phyloP scores from a whole-genome alignment of 331 rosid genomes.

The Acacia pycnantha region DNA sequence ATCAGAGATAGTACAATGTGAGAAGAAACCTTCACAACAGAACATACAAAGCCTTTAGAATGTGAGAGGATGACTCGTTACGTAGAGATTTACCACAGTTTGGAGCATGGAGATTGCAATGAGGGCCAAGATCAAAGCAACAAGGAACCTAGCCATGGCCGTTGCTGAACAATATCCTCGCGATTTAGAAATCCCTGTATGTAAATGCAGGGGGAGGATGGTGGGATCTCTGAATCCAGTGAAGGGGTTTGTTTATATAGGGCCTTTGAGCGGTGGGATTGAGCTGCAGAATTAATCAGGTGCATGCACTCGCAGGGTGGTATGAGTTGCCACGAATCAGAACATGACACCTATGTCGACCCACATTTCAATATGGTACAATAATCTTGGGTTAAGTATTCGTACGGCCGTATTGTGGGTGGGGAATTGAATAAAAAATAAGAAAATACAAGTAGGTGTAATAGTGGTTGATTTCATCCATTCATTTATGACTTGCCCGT shows the following conservation, averaged over 20 bases:
- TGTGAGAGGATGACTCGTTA: background rate
- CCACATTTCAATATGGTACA: background rate
- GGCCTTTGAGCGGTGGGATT: constrained; percentile 9
- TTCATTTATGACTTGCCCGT: background rate
- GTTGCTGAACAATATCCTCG: constrained; percentile 34
- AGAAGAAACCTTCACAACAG: background rate
- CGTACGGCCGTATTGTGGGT: background rate
- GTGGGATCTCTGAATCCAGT: background rate
- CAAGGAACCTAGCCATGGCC: constrained; percentile 57
- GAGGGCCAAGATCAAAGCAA: constrained; percentile 51
- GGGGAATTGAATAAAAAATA: background rate
- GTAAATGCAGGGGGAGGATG: background rate
- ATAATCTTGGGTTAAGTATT: background rate
- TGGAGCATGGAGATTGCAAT: constrained; percentile 70
- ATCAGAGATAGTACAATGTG: background rate
- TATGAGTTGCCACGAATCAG: background rate
- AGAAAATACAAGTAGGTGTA: background rate
- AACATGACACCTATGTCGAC: constrained; percentile 23
- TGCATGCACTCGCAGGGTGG: background rate
- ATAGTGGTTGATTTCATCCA: too few relatives aligned
- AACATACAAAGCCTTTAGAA: background rate
- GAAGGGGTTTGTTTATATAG: constrained; percentile 49
- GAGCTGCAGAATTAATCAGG: constrained; percentile 12
- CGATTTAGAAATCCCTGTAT: background rate
- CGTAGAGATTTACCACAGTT: constrained; percentile 42